Base-by-base conservation (phyloP, 2,329 filamentous ascomycete genomes). In the Neofusicoccum parvum region DNA sequence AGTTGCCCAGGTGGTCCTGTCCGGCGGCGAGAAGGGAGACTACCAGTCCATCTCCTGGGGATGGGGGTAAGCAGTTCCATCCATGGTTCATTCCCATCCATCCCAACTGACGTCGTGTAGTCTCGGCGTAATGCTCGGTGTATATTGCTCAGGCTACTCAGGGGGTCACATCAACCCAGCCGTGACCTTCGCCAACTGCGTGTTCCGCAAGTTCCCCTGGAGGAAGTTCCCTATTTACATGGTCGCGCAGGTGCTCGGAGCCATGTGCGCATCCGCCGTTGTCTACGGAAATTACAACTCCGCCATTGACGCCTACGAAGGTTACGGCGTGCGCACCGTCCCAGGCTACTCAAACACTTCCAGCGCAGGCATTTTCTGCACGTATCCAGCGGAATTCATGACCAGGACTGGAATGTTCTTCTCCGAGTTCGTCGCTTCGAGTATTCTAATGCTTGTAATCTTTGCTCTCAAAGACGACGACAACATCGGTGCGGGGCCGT, bases 321-420 rank as follows among this genome's bases (percentile, higher is more conserved):
- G 85, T 62, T 83, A 14, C 62, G 65, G 4, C 68, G 73, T 10
- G 74, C 74, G 1, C 70, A 72, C 7, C 68, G 70, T 34, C 67
- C 72, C 17, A 72, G 74, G 77, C 46, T 84, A 80, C 9, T 60
- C 56, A 14, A 74, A 78, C 32, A 88, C 83, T 20, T 82, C 87
- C 2, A 88, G 88, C 0, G 88, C 86, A 0, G 87, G 86, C 3
- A 85, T 92, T 64, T 91, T 92, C 72, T 90, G 86, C 80, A 90
- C 89, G 0, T 90, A 90, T 72, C 87, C 90, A 0, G 81, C 86
- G 66, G 69, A 79, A 0, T 87, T 90, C 74, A 82, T 92, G 81
- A 87, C 86, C 1, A 85, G 83, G 49, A 85, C 86, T 0, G 85
- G 84, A n/a, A 87, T 89, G 74, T 90, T 91, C 76, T 90, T 91